Evolutionary conservation across 352 stramenopile species (phyloP), one percentile per base, ranked within the genome.

Genomic region (Phytophthora cryptogea): DNA sequence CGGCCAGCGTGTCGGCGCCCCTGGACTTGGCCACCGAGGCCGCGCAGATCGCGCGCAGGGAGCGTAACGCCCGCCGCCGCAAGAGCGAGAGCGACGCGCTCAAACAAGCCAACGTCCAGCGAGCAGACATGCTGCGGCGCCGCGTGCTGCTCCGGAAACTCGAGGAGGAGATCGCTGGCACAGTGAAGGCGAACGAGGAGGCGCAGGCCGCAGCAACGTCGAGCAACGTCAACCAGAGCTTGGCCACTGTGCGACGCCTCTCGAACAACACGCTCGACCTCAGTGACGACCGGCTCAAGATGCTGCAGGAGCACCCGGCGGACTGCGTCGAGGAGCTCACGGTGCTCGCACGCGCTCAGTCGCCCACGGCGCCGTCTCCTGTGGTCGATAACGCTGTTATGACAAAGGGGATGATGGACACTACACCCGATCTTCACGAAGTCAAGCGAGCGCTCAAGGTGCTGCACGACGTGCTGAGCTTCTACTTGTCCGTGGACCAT

Each of bases 41-140:
- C 17, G 52, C 50, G 4, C 59, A 50, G 36, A 46, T 68, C 8
- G 59, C 55, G 4, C 59, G 68, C 1, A 42, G 40, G 32, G 37
- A 70, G 52, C 73, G 70, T 41, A 70, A 84, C 36, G 74, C 68
- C 13, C 66, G 72, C 5, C 72, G 82, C 4, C 80, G 82, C 53
- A 88, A 89, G 62, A 92, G 82, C 50, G 80, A 92, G 59, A 80
- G 76, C 42, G 80, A 92, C 57, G 80, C 80, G 41, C 68, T 85
- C 42, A 74, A 76, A 26, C 58, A 84, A 58, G 69, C 68, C 28
- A 85, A 68, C 37, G 43, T 85, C 2, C 68, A 86, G 37, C 75
- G 73, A 40, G 76, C 79, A 40, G 80, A 89, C 46, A 83, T 88
- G 72, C 55, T 92, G 28, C 78, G 78, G 2, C 78, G 77, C 30